A percentile compares a stretch with the other conserved stretches of the same genome.
phyloP scores from a whole-genome alignment of 2,329 filamentous ascomycete genomes.

The Nothopassalora personata region DNA sequence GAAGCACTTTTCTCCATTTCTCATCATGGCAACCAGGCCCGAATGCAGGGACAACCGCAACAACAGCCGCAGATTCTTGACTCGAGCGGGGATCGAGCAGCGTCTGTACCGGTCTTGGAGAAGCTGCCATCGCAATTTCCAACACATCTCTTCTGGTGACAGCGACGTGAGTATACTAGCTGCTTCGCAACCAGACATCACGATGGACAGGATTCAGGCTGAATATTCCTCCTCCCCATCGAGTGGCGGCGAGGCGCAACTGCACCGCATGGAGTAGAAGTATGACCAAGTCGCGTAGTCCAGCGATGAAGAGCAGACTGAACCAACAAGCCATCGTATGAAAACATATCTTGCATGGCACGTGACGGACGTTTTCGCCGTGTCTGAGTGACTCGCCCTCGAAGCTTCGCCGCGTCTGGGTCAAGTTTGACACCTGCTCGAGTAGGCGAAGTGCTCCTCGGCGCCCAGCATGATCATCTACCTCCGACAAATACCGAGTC shows the following conservation, averaged over 20 bases:
- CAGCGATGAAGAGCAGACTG: too few species aligned
- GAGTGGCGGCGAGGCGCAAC: background rate
- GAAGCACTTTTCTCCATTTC: slow-evolving; percentile 22
- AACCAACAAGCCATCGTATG: background rate
- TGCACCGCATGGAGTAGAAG: too few species aligned
- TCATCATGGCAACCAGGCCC: slow-evolving; percentile 7
- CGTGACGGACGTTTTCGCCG: background rate
- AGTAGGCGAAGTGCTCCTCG: background rate
- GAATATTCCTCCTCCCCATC: background rate
- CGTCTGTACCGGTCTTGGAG: background rate
- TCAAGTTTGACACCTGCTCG: background rate
- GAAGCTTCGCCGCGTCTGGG: background rate
- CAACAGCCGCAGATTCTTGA: background rate
- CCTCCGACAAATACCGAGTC: background rate
- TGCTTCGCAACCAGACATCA: background rate
- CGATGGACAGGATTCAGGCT: background rate
- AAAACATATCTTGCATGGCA: background rate
- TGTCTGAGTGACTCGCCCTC: background rate
- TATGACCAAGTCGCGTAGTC: too few species aligned
- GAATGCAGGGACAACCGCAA: slow-evolving; percentile 2
- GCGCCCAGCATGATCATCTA: background rate
- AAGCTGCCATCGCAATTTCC: slow-evolving; percentile 13
- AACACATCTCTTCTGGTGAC: slow-evolving; percentile 21
- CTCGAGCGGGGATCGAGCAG: background rate
- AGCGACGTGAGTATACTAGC: background rate